phyloP scores from a whole-genome alignment of 345 rosid species.

The Syzygium aromaticum region DNA sequence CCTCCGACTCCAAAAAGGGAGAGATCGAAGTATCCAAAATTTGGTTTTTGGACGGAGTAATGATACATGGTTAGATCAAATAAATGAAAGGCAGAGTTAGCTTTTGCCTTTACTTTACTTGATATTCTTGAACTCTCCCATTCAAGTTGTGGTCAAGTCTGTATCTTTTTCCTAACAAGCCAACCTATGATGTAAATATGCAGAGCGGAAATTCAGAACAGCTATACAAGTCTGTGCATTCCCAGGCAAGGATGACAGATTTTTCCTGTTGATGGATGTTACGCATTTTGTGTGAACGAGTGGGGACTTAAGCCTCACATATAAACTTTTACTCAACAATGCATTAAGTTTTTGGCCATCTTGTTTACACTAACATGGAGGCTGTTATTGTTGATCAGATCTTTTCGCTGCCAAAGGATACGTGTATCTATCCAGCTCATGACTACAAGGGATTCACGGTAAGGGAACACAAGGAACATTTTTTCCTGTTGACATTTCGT shows the following conservation, averaged over 20 bases:
- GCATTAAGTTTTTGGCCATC: background rate
- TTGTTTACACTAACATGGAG: background rate
- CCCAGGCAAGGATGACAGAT: conserved; percentile 50
- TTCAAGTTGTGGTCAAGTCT: background rate
- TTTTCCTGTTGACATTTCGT: background rate
- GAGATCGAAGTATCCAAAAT: background rate
- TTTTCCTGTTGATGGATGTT: background rate
- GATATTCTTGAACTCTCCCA: background rate
- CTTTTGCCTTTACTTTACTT: background rate
- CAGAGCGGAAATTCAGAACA: conserved; percentile 89
- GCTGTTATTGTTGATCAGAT: conserved; percentile 39
- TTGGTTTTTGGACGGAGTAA: background rate
- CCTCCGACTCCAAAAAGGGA: background rate
- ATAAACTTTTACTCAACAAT: background rate
- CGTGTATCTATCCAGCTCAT: conserved; percentile 85
- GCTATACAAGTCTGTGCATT: conserved; percentile 84
- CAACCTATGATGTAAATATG: background rate
- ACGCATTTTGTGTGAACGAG: background rate
- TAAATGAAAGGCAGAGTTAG: background rate
- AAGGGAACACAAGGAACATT: conserved; percentile 12
- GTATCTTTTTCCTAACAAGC: background rate
- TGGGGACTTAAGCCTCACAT: background rate
- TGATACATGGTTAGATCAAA: background rate
- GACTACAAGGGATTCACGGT: conserved; percentile 91
- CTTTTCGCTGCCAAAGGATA: conserved; percentile 74